Percentiles rank a stretch among this genome's conserved stretches.
These are phyloP conservation scores for Auricularia cornea DNA, from an alignment of 768 basidiomycete species.

Conservation along the genomic window DNA sequence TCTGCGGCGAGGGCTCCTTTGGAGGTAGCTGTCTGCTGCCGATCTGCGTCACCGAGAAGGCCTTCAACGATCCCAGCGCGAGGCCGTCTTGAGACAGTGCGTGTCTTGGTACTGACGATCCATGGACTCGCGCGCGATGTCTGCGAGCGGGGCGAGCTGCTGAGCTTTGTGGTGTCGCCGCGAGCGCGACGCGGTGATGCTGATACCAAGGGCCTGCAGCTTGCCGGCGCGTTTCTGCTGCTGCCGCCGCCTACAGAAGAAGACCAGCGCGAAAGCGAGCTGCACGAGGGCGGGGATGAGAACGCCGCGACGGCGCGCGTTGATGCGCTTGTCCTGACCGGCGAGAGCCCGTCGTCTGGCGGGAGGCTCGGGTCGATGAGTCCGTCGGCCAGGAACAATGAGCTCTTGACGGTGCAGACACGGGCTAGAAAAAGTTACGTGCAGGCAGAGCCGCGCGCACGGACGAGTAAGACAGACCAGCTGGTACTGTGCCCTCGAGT, in stretches of 20 bases:
- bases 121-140: background rate
- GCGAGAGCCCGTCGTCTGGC: background rate
- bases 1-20: background rate
- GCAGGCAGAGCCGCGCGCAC: background rate
- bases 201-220: background rate
- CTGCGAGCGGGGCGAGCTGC: background rate
- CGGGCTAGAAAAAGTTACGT: background rate
- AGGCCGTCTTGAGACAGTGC: background rate
- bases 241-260: background rate
- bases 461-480: background rate
- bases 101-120: background rate
- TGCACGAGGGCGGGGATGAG: background rate
- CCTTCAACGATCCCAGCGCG: background rate
- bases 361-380: background rate
- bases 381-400: background rate
- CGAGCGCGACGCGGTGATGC: background rate
- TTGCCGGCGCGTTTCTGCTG: background rate
- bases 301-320: background rate
- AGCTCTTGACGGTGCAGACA: background rate
- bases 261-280: background rate
- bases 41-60: background rate
- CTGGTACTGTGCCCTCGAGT: background rate
- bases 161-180: background rate
- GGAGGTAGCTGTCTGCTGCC: background rate
- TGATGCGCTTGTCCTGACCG: background rate